Conservation (phyloP, 305 asterid genomes). For the Plantago rigida region DNA sequence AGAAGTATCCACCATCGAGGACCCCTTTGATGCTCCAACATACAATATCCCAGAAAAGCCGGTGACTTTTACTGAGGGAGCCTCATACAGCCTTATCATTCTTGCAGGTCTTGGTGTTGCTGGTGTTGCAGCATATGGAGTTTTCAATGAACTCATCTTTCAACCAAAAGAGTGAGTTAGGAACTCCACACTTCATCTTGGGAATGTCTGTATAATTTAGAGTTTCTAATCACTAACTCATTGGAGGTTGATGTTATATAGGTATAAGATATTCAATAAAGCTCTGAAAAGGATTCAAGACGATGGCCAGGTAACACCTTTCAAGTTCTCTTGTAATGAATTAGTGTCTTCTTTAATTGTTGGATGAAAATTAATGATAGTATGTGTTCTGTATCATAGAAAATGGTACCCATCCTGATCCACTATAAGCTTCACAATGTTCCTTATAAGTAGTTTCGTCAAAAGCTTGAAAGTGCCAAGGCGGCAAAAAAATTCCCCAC, state of each 20-base stretch:
- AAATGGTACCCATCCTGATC: too few species aligned
- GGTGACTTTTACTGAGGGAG: constrained; percentile 80
- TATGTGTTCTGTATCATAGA: neutral
- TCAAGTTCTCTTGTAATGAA: constrained; percentile 10
- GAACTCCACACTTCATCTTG: neutral
- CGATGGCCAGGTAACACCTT: constrained; percentile 54
- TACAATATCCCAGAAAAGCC: constrained; percentile 90
- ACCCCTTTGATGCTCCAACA: constrained; percentile 86
- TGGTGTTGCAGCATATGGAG: constrained; percentile 74
- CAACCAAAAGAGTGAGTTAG: constrained; percentile 80
- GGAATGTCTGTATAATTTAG: constrained; percentile 1
- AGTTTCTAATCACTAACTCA: constrained; percentile 10
- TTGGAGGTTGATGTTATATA: constrained; percentile 24
- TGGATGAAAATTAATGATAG: neutral
- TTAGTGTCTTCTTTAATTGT: neutral
- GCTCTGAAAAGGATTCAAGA: constrained; percentile 73
- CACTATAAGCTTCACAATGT: too few species aligned
- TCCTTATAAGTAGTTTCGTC: too few species aligned
- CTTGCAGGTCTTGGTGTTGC: constrained; percentile 94
- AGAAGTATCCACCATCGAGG: constrained; percentile 62
- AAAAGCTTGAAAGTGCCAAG: too few species aligned
- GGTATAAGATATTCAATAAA: constrained; percentile 81
- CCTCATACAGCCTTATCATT: constrained; percentile 70
- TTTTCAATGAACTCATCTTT: constrained; percentile 76
- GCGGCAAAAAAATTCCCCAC: too few species aligned